Evolutionary conservation across 106 monocot species (phyloP), one percentile per base, ranked within the genome.

Genomic region (Agapanthus africanus): DNA sequence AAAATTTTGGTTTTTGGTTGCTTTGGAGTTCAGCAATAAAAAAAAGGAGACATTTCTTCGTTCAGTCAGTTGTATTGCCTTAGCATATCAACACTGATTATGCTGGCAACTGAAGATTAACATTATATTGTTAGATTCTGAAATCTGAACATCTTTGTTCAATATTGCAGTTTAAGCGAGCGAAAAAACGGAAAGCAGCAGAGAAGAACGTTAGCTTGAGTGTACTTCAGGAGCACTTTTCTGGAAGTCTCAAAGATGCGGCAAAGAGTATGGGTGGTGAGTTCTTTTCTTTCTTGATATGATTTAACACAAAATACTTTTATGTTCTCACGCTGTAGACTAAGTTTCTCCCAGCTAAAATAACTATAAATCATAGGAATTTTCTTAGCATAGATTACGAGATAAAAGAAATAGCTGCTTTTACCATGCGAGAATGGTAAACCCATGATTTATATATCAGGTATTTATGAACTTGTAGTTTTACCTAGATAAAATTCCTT

Each of bases 241-340:
- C 95, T 34, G 91, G 95, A 23, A 97, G 91, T 80, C 91, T 97
- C 34, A 97, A 91, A 77, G 86, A 89, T 73, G 95, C 95, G 65
- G 95, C 95, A 35, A 91, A 82, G 71, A 84, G 76, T 64, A 82
- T 97, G 66, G 95, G 95, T 9, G 95, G 95, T 91, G 34, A 75
- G 81, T 57, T 62, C 11, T 13, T 69, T n/a, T n/a, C n/a, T n/a
- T n/a, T n/a, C n/a, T n/a, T n/a, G n/a, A n/a, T n/a, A n/a, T n/a
- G n/a, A n/a, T n/a, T n/a, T n/a, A n/a, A n/a, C n/a, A n/a, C 37
- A 21, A 59, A 15, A 59, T 59, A 32, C 32, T 59, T 15, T 3
- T 18, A n/a, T 32, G 18, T 36, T 61, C 9, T 34, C 0, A 9
- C 21, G 36, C 30, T 4, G 11, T 50, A 28, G 4, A 14, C 56